These are phyloP conservation scores for Chaetomium sp. DNA, from an alignment of 2,329 filamentous ascomycete species.

Conservation along the genomic window DNA sequence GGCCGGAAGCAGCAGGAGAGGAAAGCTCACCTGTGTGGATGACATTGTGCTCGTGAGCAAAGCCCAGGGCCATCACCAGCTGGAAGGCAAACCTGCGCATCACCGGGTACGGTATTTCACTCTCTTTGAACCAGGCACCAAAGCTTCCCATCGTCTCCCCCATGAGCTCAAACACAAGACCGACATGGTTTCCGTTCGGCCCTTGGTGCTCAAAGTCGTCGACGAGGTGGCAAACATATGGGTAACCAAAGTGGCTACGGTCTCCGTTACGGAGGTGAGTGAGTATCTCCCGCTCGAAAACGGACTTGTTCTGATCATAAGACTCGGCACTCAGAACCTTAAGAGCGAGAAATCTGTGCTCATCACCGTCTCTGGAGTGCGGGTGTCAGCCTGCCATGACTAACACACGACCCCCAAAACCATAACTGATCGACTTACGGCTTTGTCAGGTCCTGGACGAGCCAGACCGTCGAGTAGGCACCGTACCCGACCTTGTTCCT, in stretches of 20 bases:
- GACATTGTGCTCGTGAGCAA: background rate
- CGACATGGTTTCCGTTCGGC: background rate
- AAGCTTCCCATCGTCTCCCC: background rate
- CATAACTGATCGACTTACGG: conserved; percentile 9
- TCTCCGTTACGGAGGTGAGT: background rate
- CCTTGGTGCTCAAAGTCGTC: background rate
- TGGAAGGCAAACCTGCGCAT: background rate
- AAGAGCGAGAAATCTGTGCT: conserved; percentile 22
- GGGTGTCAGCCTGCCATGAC: no score
- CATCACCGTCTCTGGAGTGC: conserved; percentile 11
- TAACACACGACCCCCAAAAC: no score
- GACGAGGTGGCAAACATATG: background rate
- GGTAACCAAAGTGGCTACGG: background rate
- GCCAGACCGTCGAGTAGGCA: conserved; percentile 25
- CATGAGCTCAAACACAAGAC: background rate
- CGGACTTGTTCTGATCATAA: conserved; percentile 16
- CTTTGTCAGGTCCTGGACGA: conserved; percentile 21
- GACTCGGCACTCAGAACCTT: conserved; percentile 27
- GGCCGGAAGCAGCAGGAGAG: no score
- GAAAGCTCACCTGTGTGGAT: background rate
- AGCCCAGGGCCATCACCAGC: background rate
- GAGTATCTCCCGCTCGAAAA: conserved; percentile 30
- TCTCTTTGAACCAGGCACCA: background rate
- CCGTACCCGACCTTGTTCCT: conserved; percentile 27
- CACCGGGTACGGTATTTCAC: background rate